Base-by-base conservation (phyloP, 306 rosid genomes). In the Herpetospermum pedunculosum region DNA sequence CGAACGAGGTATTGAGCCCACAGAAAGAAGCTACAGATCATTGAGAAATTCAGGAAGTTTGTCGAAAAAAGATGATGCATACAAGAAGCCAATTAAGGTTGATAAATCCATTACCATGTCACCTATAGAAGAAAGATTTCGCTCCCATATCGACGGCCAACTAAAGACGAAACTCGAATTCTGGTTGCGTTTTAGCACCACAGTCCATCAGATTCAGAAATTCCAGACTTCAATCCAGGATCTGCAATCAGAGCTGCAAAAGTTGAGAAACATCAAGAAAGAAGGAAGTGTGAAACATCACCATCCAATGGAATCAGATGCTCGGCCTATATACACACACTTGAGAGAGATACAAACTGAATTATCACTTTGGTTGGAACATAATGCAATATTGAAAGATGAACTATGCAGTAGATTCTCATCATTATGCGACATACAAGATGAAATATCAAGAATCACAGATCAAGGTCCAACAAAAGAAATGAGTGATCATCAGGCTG, bases 141-240 rank as follows among this genome's bases (percentile, higher is more conserved):
- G 96, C 1, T 76, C 88, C 0, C 74, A 86, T 53, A 88, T 95
- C 5, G 92, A 95, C 54, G 81, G 73, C 40, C 77, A 89, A 23
- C 83, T 89, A 41, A 96, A 91, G 78, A 90, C 80, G 80, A 91
- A 91, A 80, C 82, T 95, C 9, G 96, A 91, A 80, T 91, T 91
- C 77, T 95, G 99, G 99, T 68, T 95, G 82, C 88, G 96, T 72
- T 91, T 88, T 29, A 89, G 97, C 85, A 87, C 96, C 2, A 77
- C 96, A 6, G 79, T 95, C 79, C 97, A 95, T 68, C 97, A 91
- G 86, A 84, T 89, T 75, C 96, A 87, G 16, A 87, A 88, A 77
- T 89, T 91, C 72, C 92, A 91, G 50, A 77, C 81, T 43, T 84
- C 90, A 1, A 80, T 91, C 65, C 82, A 87, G 23, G 99, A 91